These are phyloP conservation scores for Iberis pinnata DNA, from an alignment of 345 rosid species.

Conservation along the genomic window DNA sequence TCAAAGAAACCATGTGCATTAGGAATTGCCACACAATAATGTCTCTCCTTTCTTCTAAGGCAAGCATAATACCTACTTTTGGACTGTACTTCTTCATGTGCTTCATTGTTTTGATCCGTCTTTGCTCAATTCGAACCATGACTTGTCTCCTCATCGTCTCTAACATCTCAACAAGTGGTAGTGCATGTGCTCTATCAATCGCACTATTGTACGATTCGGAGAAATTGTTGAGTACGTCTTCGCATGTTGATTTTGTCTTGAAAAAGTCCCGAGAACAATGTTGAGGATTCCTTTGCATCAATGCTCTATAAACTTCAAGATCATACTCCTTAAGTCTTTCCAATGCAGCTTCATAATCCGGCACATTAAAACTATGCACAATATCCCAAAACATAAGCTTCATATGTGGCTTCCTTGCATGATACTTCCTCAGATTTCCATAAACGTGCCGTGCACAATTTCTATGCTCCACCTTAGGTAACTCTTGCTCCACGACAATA, in stretches of 20 bases:
- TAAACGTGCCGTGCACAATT: not conserved
- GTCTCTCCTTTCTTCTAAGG: not conserved
- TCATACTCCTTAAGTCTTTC: not conserved
- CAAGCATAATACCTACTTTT: not conserved
- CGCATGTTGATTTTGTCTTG: not conserved
- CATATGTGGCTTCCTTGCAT: not conserved
- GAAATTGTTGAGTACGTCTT: not conserved
- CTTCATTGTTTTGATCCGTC: not conserved
- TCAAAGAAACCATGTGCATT: no score
- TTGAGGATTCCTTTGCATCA: not conserved
- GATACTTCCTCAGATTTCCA: not conserved
- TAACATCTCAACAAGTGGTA: not conserved
- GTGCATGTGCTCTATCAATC: not conserved
- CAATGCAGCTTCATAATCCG: not conserved
- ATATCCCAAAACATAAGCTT: not conserved
- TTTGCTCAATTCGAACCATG: not conserved
- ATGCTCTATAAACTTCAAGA: not conserved
- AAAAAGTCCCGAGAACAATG: not conserved
- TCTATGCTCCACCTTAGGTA: not conserved
- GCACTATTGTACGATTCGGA: not conserved
- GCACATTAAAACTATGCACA: not conserved
- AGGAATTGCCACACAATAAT: no score
- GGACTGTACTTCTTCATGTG: not conserved
- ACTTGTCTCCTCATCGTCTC: not conserved
- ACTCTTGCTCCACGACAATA: not conserved